Percentiles rank a stretch among this genome's conserved stretches.
Evolutionary conservation across 2,329 filamentous ascomycete species (phyloP).

Genomic region (Pseudogymnoascus sp.): DNA sequence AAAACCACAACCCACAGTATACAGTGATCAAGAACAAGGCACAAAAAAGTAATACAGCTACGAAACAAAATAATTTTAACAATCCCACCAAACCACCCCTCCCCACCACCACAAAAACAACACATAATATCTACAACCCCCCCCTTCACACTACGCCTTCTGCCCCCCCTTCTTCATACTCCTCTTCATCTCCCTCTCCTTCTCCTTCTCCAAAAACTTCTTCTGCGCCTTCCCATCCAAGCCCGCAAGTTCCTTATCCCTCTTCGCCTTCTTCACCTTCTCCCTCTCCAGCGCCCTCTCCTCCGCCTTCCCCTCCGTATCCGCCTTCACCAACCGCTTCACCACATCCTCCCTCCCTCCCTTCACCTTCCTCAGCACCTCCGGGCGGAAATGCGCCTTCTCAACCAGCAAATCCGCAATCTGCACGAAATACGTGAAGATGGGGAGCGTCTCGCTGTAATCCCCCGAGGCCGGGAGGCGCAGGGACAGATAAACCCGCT

Average conservation of each 20-base stretch:
- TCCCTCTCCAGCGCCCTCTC: constrained; percentile 66
- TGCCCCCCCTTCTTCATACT: constrained; percentile 55
- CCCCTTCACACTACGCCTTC: constrained; percentile 21
- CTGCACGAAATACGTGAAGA: constrained; percentile 77
- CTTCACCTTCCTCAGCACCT: constrained; percentile 80
- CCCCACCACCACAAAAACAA: background rate
- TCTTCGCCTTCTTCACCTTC: constrained; percentile 78
- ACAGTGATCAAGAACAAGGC: no score
- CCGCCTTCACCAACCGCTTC: constrained; percentile 68
- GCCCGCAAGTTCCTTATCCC: constrained; percentile 70
- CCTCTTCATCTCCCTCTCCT: constrained; percentile 61
- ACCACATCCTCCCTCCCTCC: constrained; percentile 72
- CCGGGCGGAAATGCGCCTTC: constrained; percentile 75
- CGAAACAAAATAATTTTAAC: background rate
- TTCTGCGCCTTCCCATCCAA: constrained; percentile 78
- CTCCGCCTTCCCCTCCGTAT: constrained; percentile 75
- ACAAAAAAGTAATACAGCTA: background rate
- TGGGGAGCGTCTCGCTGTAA: constrained; percentile 59
- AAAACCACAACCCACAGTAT: no score
- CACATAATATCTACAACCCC: background rate
- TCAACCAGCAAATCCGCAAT: constrained; percentile 75
- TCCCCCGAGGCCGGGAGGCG: constrained; percentile 60
- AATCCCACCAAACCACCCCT: background rate
- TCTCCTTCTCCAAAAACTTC: constrained; percentile 76
- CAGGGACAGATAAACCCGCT: constrained; percentile 73